Evolutionary conservation across 164 flowering plant species (phyloP).

Genomic region (Kalanchoe fedtschenkoi): DNA sequence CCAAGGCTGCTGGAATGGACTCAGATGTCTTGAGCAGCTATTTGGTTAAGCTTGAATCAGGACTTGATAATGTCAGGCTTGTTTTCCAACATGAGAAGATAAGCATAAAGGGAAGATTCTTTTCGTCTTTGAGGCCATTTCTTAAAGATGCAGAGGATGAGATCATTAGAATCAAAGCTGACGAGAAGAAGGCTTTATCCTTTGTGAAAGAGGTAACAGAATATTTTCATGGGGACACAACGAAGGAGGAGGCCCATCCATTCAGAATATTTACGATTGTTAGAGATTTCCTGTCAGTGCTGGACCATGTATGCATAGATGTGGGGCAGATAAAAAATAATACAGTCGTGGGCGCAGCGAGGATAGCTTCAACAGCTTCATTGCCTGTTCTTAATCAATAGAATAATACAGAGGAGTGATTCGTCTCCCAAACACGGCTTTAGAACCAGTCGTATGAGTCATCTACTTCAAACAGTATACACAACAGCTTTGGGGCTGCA

Average conservation of each 20-base stretch:
- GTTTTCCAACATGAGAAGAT: conserved; percentile 53
- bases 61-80: conserved; percentile 60
- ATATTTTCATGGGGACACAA: conserved; percentile 85
- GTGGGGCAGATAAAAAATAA: conserved; percentile 66
- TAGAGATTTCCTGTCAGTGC: conserved; percentile 69
- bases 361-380: conserved; percentile 64
- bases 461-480: neutral
- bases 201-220: conserved; percentile 80
- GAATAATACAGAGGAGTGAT: conserved; percentile 49
- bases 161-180: conserved; percentile 45
- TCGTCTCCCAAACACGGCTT: conserved; percentile 20
- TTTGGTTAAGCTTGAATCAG: conserved; percentile 71
- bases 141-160: conserved; percentile 63
- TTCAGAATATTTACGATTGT: conserved; percentile 86
- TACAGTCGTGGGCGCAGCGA: conserved; percentile 56
- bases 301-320: conserved; percentile 95
- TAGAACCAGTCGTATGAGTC: neutral
- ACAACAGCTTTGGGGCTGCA: neutral
- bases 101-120: conserved; percentile 50
- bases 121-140: conserved; percentile 54
- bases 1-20: conserved; percentile 94
- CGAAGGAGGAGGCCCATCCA: conserved; percentile 93
- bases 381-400: conserved; percentile 68
- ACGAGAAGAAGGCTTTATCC: conserved; percentile 53
- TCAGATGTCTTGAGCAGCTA: conserved; percentile 75